Conservation (phyloP, 2,329 filamentous ascomycete genomes). For the Xylaria digitata region DNA sequence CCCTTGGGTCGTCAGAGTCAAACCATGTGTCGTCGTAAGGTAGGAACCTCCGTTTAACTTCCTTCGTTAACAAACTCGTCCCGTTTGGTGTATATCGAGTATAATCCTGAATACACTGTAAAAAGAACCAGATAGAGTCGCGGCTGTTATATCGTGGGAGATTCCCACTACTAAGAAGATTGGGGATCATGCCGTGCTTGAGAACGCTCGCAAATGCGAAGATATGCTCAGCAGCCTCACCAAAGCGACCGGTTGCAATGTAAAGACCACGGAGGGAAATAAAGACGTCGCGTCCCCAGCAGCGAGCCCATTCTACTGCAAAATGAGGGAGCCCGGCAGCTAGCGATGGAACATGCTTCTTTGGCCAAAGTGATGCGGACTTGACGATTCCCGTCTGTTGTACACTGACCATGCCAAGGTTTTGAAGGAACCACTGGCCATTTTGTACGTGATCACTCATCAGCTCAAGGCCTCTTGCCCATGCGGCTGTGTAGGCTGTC, state of each 20-base stretch:
- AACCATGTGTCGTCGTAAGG: conserved; percentile 98
- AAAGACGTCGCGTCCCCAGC: conserved; percentile 97
- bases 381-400: conserved; percentile 91
- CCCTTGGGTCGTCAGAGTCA: conserved; percentile 78
- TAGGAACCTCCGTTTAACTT: conserved; percentile 85
- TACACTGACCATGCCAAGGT: conserved; percentile 88
- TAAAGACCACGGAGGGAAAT: conserved; percentile 94
- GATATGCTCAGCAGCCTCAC: conserved; percentile 93
- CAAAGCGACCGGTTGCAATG: conserved; percentile 87
- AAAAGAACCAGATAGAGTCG: conserved; percentile 97
- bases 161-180: conserved; percentile 86
- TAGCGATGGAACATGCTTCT: conserved; percentile 84
- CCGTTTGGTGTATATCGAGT: conserved; percentile 84
- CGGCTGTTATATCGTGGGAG: conserved; percentile 93
- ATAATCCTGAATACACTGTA: conserved; percentile 97
- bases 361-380: conserved; percentile 90
- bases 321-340: conserved; percentile 96
- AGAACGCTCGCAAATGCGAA: conserved; percentile 93
- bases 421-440: conserved; percentile 90
- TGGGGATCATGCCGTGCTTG: conserved; percentile 99
- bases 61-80: conserved; percentile 76
- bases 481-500: conserved; percentile 86
- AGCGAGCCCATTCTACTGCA: conserved; percentile 90
- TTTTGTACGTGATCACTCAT: conserved; percentile 81
- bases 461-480: conserved; percentile 79